Evolutionary conservation across 2,329 filamentous ascomycete genomes (phyloP), one percentile per base, ranked within the genome.

Genomic region (Aspergillus tamarii): DNA sequence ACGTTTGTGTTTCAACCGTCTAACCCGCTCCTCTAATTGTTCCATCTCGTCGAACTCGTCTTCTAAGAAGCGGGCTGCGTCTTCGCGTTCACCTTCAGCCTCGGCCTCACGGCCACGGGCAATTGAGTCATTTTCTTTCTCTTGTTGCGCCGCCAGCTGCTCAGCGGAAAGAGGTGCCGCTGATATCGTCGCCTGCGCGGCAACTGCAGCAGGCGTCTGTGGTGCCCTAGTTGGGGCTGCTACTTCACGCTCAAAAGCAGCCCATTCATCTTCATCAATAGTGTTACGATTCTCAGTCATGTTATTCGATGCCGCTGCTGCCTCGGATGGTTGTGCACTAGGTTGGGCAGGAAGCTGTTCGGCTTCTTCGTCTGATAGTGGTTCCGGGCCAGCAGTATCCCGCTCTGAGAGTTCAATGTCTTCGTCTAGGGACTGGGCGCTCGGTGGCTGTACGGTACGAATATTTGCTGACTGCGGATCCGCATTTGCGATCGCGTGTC

Each of bases 11-110:
- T 91, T 90, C 60, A 94, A 77, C 65, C 83, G 84, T 64, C 84
- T 83, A 14, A 94, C 89, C 8, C 91, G 85, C 58, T 87, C 86
- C 76, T 94, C 92, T 53, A 94, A 83, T 72, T 89, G 87, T 73
- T 91, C 89, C 91, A 94, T 94, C 74, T 93, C 89, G 63, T 93
- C 91, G 68, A 94, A 91, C 76, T 94, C 92, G 46, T 89, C 87
- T 76, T 93, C 90, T 62, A 94, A 78, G 34, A 89, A 88, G 26
- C 89, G 84, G 48, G 85, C 86, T 1, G 92, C 91, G 70, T 95
- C 92, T 74, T 95, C 92, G 61, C 86, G 86, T 74, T 93, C 91
- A 45, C 89, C 89, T 62, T 91, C 88, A 1, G 80, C 81, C 48
- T 86, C 82, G 1, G 83, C 83, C 60, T 88, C 85, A 48, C 84